These are phyloP conservation scores for Dendrobium catenatum DNA, from an alignment of 106 monocot genomes.

Conservation along the genomic window DNA sequence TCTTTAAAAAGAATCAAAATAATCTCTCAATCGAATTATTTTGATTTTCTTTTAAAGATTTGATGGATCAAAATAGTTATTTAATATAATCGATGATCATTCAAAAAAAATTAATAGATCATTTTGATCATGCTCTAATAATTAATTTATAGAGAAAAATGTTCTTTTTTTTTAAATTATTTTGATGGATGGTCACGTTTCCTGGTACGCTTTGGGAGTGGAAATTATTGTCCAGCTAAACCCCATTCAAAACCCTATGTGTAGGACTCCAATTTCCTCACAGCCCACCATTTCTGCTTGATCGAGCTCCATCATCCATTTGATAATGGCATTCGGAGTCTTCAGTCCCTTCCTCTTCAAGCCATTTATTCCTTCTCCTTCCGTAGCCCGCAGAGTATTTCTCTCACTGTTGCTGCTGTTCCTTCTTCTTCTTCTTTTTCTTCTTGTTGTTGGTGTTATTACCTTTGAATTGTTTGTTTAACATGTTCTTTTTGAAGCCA, in stretches of 20 bases:
- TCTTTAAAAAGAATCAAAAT: no score
- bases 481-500: background rate
- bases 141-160: no score
- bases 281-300: background rate
- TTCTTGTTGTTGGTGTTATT: no score
- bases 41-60: no score
- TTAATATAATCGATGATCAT: no score
- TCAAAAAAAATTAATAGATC: no score
- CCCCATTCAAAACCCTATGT: background rate
- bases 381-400: background rate
- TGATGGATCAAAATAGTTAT: no score
- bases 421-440: background rate
- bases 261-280: background rate
- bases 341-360: background rate
- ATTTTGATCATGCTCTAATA: no score
- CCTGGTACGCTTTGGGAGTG: no score
- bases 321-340: background rate
- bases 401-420: background rate
- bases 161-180: no score
- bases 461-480: background rate
- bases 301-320: background rate
- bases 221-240: background rate
- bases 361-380: background rate
- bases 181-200: no score
- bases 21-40: no score